These are phyloP conservation scores for Lagenidium giganteum DNA, from an alignment of 352 stramenopile species.

Conservation along the genomic window DNA sequence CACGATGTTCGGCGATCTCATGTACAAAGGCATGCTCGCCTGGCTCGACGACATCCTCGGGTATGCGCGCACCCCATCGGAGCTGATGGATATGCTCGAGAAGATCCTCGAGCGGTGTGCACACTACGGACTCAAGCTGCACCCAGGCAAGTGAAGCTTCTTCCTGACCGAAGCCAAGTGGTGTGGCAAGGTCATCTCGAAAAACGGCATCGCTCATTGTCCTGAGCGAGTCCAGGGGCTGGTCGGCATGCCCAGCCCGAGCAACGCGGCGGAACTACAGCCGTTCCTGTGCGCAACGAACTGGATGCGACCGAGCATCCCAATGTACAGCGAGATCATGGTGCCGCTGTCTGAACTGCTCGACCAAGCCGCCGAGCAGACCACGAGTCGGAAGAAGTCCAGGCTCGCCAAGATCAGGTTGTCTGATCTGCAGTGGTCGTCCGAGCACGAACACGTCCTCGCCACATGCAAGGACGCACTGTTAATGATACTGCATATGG, in stretches of 20 bases:
- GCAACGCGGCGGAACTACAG: constrained; percentile 19
- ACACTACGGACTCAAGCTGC: constrained; percentile 25
- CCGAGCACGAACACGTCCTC: too few species aligned
- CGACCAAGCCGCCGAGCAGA: constrained; percentile 3
- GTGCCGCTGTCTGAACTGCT: constrained; percentile 9
- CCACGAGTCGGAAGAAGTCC: constrained; percentile 12
- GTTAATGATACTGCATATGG: constrained; percentile 12
- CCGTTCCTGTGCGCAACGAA: constrained; percentile 26
- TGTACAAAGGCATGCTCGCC: constrained; percentile 13
- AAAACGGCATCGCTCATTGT: constrained; percentile 9
- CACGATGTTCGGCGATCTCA: constrained; percentile 10
- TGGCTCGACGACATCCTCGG: constrained; percentile 27
- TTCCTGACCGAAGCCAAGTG: constrained; percentile 16
- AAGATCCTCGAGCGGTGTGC: constrained; percentile 9
- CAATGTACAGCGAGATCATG: constrained; percentile 13
- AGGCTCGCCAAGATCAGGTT: too few species aligned
- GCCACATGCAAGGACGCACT: constrained; percentile 5
- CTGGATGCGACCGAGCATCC: constrained; percentile 31
- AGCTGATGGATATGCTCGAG: constrained; percentile 13
- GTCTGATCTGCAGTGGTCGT: too few species aligned
- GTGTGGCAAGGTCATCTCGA: constrained; percentile 20
- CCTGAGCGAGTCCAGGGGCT: constrained; percentile 20
- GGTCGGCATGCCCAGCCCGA: constrained; percentile 8
- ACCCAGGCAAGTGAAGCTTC: constrained; percentile 27
- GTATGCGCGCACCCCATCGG: constrained; percentile 5